Evolutionary conservation across 495 filamentous ascomycete species (phyloP).

Genomic region (Letharia columbiana): DNA sequence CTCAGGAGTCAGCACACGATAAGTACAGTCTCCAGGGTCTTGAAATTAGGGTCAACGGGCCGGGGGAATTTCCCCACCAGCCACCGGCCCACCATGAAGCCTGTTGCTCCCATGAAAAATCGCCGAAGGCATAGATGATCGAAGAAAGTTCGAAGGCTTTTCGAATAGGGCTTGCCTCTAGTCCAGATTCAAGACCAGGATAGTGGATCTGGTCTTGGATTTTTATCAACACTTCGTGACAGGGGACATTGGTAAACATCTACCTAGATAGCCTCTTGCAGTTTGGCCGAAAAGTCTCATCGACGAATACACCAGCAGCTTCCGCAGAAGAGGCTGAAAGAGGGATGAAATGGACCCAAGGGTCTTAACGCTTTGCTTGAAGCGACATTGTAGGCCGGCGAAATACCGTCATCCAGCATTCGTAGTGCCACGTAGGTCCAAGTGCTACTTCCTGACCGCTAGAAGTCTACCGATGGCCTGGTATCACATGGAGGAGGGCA

Average conservation of each 20-base stretch:
- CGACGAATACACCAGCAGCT: background rate
- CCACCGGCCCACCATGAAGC: background rate
- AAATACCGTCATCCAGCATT: background rate
- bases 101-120: slow-evolving; percentile 12
- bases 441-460: background rate
- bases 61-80: slow-evolving; percentile 5
- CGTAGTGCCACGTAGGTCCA: background rate
- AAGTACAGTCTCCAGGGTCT: background rate
- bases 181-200: background rate
- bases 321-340: background rate
- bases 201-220: background rate
- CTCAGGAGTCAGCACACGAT: background rate
- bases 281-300: background rate
- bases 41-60: slow-evolving; percentile 10
- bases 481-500: slow-evolving; percentile 5
- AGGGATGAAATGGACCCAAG: background rate
- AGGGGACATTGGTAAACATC: background rate
- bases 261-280: background rate
- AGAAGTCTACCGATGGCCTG: background rate
- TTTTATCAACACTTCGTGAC: background rate
- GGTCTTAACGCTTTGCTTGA: background rate
- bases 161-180: background rate
- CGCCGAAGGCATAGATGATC: background rate
- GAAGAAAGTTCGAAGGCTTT: slow-evolving; percentile 7
- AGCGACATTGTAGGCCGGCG: background rate